Base-by-base conservation (phyloP, 192 early-diverging fungal species). In the Coemansia sp. region DNA sequence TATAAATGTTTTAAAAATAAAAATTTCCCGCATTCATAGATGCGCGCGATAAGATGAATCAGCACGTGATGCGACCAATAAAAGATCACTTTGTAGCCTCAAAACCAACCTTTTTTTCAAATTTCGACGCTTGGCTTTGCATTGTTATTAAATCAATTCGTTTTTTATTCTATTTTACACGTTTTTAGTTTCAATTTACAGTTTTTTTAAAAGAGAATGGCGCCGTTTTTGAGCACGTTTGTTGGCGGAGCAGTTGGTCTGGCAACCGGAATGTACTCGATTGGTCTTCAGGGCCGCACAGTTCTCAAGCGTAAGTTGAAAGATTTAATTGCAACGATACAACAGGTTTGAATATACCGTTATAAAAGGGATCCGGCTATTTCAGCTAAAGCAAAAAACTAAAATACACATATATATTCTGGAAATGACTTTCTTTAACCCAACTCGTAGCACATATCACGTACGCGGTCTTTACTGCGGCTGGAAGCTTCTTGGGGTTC, bases 231-330 rank as follows among this genome's bases (percentile, higher is more conserved):
- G 17, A 73, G 64, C 40, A 75, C 68, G 54, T 42, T 73, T 20
- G 71, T 82, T 18, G 79, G 79, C 49, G 65, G 63, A 11, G 56
- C 70, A 8, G 68, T 82, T 12, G 79, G 79, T 3, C 64, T 82
- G 32, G 7, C 56, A 18, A 82, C 79, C 1, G 79, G 73, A 56
- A 76, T 82, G 73, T 82, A 76, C 64, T 59, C 73, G 36, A 76
- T 76, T 48, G 79, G 60, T 1, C 79, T 82, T 11, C 79, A 72
- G 40, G 70, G 70, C 7, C 70, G 73, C 33, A 56, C 64, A 2
- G 70, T 82, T 2, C 16, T 76, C 30, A 76, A 68, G 29, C 79
- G 72, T 64, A 68, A 61, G 67, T 75, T 50, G 4, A 57, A 7
- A 10, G 11, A 5, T 17, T 16, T 4, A 31, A 30, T 30, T 55